Percentiles rank a stretch among this genome's conserved stretches.
Conservation (phyloP, 768 basidiomycete species). For the Termitomyces sp. region DNA sequence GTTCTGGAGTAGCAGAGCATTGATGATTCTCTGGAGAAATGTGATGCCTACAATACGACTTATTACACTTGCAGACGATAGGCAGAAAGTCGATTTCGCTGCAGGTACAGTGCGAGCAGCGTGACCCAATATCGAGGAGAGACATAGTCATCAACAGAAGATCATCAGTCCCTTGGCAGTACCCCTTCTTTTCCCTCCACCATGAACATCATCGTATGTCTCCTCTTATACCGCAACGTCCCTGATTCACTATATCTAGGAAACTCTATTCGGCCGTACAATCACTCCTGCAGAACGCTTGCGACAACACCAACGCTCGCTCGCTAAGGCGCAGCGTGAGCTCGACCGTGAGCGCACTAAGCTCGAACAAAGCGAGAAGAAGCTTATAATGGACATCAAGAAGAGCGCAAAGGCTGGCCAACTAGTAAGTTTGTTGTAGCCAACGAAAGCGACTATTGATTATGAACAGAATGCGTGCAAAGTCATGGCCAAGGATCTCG, state of each 20-base stretch:
- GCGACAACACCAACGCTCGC: constrained; percentile 92
- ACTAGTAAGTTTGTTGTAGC: constrained; percentile 53
- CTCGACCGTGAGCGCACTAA: constrained; percentile 94
- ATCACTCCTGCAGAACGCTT: constrained; percentile 96
- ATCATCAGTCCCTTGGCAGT: neutral
- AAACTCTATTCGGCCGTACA: constrained; percentile 91
- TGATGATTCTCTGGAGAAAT: constrained; percentile 55
- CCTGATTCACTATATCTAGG: constrained; percentile 43
- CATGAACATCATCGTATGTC: constrained; percentile 80
- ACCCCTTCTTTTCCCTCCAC: constrained; percentile 19
- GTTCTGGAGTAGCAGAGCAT: constrained; percentile 32
- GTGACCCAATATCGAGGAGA: constrained; percentile 55
- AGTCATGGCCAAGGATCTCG: constrained; percentile 98
- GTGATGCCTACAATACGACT: constrained; percentile 63
- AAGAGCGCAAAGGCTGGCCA: constrained; percentile 94
- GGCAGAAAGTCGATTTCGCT: constrained; percentile 71
- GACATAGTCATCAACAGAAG: constrained; percentile 18
- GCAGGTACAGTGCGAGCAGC: constrained; percentile 62
- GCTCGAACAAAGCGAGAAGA: constrained; percentile 96
- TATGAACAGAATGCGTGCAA: constrained; percentile 88
- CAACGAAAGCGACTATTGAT: constrained; percentile 14
- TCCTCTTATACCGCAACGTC: neutral
- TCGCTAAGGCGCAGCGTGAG: constrained; percentile 96
- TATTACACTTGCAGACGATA: constrained; percentile 61
- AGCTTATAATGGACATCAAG: constrained; percentile 93